Evolutionary conservation across 257 asterid genomes (phyloP), one percentile per base, ranked within the genome.

Genomic region (Apocynum venetum): DNA sequence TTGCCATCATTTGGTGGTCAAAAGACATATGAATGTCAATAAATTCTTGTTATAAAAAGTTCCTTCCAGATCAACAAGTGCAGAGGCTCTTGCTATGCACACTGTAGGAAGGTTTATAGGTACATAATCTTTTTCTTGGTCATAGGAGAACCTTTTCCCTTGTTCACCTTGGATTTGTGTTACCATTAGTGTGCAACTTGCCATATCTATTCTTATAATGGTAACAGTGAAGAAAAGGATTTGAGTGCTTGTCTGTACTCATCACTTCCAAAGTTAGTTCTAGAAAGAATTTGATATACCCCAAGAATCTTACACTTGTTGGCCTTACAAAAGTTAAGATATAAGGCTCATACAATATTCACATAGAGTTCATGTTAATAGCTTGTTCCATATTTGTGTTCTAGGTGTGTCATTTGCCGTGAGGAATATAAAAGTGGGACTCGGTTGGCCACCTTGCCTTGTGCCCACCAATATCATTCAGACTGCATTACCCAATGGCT

Each of bases 391-490:
- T 59, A 10, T 79, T 10, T 83, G 72, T 57, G 47, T 47, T 69
- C 53, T 78, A 95, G 98, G 86, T 95, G 99, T 64, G 98, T 90
- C 85, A 93, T 95, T 83, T 95, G 99, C 85, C 82, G 56, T 25
- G 75, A 91, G 17, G 90, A 88, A 60, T 95, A 90, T 73, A 89
- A 78, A 86, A 78, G 85, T 46, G 91, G 97, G 72, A 82, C 83
- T 75, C 83, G 84, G 83, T 69, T 95, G 83, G 89, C 85, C 49
- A 84, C 89, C 74, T 86, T 95, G 88, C 99, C 98, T 59, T 95
- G 99, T 73, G 88, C 91, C 4, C 99, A 95, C 84, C 89, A 84
- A 74, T 95, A 91, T 82, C 99, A 95, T 82, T 86, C 92, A 14
- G 76, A 80, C 36, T 95, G 99, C 79, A 93, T 95, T 81, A 81